Evolutionary conservation across 2,329 filamentous ascomycete genomes (phyloP).

Genomic region (Alternaria alternata): DNA sequence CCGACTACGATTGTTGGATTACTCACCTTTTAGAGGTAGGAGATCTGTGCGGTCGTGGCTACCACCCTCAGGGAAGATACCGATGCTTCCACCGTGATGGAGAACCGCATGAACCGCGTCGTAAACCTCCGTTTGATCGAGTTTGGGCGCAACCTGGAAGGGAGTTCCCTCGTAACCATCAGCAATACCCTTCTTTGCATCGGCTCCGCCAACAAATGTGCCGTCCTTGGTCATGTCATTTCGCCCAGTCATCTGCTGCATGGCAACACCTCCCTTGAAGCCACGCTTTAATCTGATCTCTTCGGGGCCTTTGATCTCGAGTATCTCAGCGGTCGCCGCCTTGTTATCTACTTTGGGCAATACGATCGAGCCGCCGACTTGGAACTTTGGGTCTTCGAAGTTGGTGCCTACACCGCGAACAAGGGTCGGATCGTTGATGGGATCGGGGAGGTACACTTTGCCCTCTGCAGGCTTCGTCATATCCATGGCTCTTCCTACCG

Average conservation of each 20-base stretch:
- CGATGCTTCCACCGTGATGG: slow-evolving; percentile 84
- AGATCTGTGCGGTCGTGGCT: slow-evolving; percentile 94
- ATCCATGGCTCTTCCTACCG: slow-evolving; percentile 93
- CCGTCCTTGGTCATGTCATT: slow-evolving; percentile 74
- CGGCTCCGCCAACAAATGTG: slow-evolving; percentile 64
- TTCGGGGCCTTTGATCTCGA: slow-evolving; percentile 78
- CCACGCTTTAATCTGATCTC: slow-evolving; percentile 87
- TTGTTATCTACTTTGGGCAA: slow-evolving; percentile 84
- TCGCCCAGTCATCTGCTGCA: slow-evolving; percentile 83
- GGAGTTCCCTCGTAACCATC: slow-evolving; percentile 76
- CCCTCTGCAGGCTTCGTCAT: slow-evolving; percentile 80
- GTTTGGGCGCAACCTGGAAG: slow-evolving; percentile 89
- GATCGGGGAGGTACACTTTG: slow-evolving; percentile 87
- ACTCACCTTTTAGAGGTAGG: slow-evolving; percentile 75
- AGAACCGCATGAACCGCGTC: slow-evolving; percentile 89
- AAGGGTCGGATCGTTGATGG: slow-evolving; percentile 81
- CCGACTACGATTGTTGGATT: neutral
- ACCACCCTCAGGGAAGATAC: slow-evolving; percentile 96
- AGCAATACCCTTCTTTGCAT: slow-evolving; percentile 60
- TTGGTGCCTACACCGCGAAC: slow-evolving; percentile 82
- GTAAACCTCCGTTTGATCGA: slow-evolving; percentile 93
- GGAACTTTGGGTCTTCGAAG: slow-evolving; percentile 68
- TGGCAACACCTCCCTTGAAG: slow-evolving; percentile 77
- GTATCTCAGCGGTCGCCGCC: slow-evolving; percentile 83
- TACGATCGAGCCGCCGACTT: slow-evolving; percentile 78